Evolutionary conservation across 768 basidiomycete species (phyloP).

Genomic region (Lentinula aciculospora): DNA sequence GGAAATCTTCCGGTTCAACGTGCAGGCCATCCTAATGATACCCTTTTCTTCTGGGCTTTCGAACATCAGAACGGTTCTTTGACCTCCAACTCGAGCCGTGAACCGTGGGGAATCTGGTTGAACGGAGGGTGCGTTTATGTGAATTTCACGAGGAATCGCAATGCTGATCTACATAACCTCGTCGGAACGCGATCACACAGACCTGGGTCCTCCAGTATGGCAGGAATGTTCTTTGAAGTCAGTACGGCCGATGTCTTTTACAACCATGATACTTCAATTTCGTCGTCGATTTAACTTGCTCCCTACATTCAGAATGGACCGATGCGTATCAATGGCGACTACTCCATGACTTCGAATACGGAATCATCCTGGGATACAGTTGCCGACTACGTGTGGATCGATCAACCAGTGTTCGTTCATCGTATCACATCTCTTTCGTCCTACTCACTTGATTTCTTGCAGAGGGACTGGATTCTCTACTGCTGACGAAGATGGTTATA

Average conservation of each 20-base stretch:
- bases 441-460: not conserved
- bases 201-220: slow-evolving; percentile 8
- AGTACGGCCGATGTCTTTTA: not conserved
- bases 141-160: not conserved
- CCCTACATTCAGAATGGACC: slow-evolving; percentile 66
- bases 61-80: slow-evolving; percentile 49
- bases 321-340: slow-evolving; percentile 49
- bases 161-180: not conserved
- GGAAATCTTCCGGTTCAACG: slow-evolving; percentile 62
- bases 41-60: slow-evolving; percentile 62
- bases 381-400: slow-evolving; percentile 45
- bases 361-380: slow-evolving; percentile 34
- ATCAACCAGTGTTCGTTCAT: slow-evolving; percentile 42
- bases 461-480: slow-evolving; percentile 4
- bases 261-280: no score
- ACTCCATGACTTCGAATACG: slow-evolving; percentile 28
- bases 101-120: slow-evolving; percentile 73
- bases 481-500: slow-evolving; percentile 3
- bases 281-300: no score
- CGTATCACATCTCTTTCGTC: not conserved
- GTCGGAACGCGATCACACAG: not conserved
- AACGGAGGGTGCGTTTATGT: slow-evolving; percentile 54
- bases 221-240: slow-evolving; percentile 6
- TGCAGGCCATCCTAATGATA: slow-evolving; percentile 54
- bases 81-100: slow-evolving; percentile 21